Evolutionary conservation across 768 basidiomycete genomes (phyloP).

Genomic region (Serendipita sp.): DNA sequence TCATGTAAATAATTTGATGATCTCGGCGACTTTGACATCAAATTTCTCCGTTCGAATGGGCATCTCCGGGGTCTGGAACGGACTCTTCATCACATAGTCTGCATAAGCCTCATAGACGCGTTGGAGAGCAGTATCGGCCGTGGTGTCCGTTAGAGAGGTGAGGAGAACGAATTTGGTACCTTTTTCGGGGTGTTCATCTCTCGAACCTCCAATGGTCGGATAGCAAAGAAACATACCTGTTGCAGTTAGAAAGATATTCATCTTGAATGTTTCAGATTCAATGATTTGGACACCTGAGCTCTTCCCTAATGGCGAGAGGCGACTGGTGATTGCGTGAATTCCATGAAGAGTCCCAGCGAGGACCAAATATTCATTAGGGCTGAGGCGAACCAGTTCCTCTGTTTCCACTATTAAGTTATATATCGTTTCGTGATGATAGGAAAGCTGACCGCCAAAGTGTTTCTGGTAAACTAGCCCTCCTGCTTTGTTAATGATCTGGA

Average conservation of each 20-base stretch:
- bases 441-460: constrained; percentile 61
- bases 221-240: constrained; percentile 43
- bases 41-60: constrained; percentile 86
- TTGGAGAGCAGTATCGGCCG: constrained; percentile 53
- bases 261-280: constrained; percentile 89
- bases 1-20: constrained; percentile 5
- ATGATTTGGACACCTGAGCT: constrained; percentile 90
- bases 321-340: constrained; percentile 94
- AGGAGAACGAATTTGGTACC: constrained; percentile 93
- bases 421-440: neutral
- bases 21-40: constrained; percentile 26
- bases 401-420: constrained; percentile 6
- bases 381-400: constrained; percentile 85
- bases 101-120: constrained; percentile 88
- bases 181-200: constrained; percentile 18
- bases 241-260: constrained; percentile 74
- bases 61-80: constrained; percentile 99
- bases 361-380: constrained; percentile 88
- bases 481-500: constrained; percentile 90
- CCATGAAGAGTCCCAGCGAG: constrained; percentile 94
- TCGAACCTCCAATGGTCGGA: neutral
- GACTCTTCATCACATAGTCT: constrained; percentile 96
- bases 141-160: constrained; percentile 60
- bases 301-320: constrained; percentile 63
- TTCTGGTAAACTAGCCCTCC: constrained; percentile 91